Evolutionary conservation across 129 eudicot genomes (phyloP), one percentile per base, ranked within the genome.

Genomic region (Saussurea involucrata): DNA sequence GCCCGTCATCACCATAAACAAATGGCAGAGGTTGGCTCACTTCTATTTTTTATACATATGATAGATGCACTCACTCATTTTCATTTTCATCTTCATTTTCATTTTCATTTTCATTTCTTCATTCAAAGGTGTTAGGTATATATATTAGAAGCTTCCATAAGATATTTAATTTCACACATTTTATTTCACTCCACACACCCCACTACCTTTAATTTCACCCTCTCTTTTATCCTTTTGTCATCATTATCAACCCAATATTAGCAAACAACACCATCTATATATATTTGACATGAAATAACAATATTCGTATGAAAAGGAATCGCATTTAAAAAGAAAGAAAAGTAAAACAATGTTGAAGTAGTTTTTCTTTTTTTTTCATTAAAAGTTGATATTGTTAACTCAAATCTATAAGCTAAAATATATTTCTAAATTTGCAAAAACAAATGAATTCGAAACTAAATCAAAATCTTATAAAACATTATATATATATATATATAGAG

Each of bases 121-220:
- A 17, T 17, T 76, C 64, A 76, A 76, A 4, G 65, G 80, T n/a
- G 80, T 65, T 65, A 27, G 80, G 80, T 76, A 28, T 65, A 76
- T 66, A 64, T 18, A 7, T 64, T 18, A 66, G 80, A 76, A 76
- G 73, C 65, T 76, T 76, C 80, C 49, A 42, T 36, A 8, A 42
- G 69, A 76, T 76, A 65, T 76, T 65, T 76, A 42, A n/a, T n/a
- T n/a, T n/a, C n/a, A n/a, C n/a, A n/a, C n/a, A 76, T 24, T 63
- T 5, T 74, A 72, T 31, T 33, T 5, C 6, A 20, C 61, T 6
- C 44, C 15, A 25, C 8, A 57, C 27, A 46, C 79, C 55, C 79
- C 55, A 21, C 68, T 57, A 73, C 22, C 25, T 53, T 60, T 33
- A 28, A 60, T 33, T 17, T 53, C 22, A 53, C 22, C 61, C 7